Evolutionary conservation across 2,329 filamentous ascomycete species (phyloP).

Genomic region (Ceratocystis huliohia): DNA sequence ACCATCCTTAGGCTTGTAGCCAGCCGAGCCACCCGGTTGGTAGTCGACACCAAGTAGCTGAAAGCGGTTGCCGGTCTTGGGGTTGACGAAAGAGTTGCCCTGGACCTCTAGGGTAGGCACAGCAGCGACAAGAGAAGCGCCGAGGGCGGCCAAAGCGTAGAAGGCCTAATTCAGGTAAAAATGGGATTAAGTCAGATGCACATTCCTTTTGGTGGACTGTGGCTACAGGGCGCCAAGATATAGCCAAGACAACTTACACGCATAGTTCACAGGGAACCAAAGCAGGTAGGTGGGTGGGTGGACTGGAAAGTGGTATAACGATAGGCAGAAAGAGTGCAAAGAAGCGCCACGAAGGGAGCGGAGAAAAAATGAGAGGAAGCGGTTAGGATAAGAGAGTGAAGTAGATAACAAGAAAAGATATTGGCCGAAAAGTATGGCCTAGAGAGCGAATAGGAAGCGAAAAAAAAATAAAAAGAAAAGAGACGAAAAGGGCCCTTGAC

Average conservation of each 20-base stretch:
- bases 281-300: not conserved
- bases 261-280: constrained; percentile 11
- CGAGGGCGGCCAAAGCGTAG: constrained; percentile 36
- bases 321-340: not conserved
- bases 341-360: not conserved
- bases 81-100: constrained; percentile 48
- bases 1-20: constrained; percentile 42
- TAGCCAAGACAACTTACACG: constrained; percentile 17
- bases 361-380: not conserved
- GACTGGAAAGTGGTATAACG: not conserved
- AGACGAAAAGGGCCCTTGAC: constrained; percentile 11
- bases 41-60: constrained; percentile 57
- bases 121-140: constrained; percentile 41
- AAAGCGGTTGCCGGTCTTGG: constrained; percentile 45
- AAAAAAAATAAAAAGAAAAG: constrained; percentile 16
- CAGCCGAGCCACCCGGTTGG: constrained; percentile 53
- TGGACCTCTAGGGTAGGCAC: constrained; percentile 45
- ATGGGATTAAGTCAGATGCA: not conserved
- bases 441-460: constrained; percentile 23
- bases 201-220: not conserved
- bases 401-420: not conserved
- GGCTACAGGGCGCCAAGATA: not conserved
- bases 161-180: not conserved
- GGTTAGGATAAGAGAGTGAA: constrained; percentile 7
- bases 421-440: constrained; percentile 2